Conservation (phyloP, 306 rosid genomes). For the Cicer arietinum region DNA sequence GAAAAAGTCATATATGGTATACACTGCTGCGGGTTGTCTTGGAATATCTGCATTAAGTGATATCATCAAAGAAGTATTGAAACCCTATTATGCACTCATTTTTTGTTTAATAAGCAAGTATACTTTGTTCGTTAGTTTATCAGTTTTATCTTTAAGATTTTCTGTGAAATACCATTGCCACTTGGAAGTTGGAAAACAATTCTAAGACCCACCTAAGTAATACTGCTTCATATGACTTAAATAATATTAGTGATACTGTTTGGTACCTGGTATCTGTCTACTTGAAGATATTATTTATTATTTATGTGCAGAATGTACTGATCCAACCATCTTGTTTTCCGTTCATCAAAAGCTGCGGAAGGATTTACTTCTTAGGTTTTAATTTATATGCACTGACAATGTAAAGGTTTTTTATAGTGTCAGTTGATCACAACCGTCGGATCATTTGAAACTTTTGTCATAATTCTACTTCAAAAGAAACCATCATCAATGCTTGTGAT, state of each 20-base stretch:
- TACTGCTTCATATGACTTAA: conserved; percentile 8
- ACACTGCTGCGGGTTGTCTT: conserved; percentile 86
- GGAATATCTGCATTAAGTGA: conserved; percentile 78
- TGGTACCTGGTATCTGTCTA: conserved; percentile 1
- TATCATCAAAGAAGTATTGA: conserved; percentile 75
- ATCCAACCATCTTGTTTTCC: conserved; percentile 17
- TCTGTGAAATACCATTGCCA: conserved; percentile 25
- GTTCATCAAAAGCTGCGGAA: conserved; percentile 28
- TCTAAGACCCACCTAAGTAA: conserved; percentile 3
- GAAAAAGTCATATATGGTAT: conserved; percentile 82
- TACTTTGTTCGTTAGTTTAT: conserved; percentile 8
- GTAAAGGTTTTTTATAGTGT: too few relatives aligned
- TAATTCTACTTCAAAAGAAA: too few relatives aligned
- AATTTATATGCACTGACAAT: too few relatives aligned
- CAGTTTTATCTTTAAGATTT: conserved; percentile 27
- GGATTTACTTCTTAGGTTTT: background rate
- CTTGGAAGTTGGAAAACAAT: conserved; percentile 9
- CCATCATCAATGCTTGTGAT: too few relatives aligned
- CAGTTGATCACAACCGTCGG: too few relatives aligned
- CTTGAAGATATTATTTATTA: conserved; percentile 29
- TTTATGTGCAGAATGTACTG: background rate
- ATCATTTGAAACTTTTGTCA: too few relatives aligned
- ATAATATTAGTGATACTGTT: conserved; percentile 17
- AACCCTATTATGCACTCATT: conserved; percentile 24
- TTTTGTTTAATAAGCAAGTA: conserved; percentile 17